Conservation (phyloP, 2,329 filamentous ascomycete species). For the Chrysosporium keratinophilum region DNA sequence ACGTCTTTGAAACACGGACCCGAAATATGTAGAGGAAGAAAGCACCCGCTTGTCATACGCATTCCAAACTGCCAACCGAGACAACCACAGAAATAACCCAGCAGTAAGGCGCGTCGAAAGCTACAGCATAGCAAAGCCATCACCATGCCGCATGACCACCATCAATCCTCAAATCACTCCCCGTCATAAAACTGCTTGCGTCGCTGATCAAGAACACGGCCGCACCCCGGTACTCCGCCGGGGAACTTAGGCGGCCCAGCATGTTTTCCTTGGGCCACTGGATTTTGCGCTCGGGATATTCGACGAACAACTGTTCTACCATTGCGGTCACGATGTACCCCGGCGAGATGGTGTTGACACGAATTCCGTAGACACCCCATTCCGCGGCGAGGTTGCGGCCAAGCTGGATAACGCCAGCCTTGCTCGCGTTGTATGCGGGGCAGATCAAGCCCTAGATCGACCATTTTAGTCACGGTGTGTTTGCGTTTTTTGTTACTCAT, state of each 20-base stretch:
- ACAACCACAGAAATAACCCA: too few species aligned
- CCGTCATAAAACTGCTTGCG: slow-evolving; percentile 47
- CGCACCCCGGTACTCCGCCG: slow-evolving; percentile 56
- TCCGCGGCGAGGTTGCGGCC: slow-evolving; percentile 40
- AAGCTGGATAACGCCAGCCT: slow-evolving; percentile 40
- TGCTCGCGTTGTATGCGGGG: slow-evolving; percentile 41
- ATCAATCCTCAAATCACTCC: slow-evolving; percentile 45
- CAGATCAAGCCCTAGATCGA: slow-evolving; percentile 36
- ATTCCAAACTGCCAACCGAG: too few species aligned
- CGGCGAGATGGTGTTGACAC: slow-evolving; percentile 41
- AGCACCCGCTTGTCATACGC: too few species aligned
- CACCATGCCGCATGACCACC: slow-evolving; percentile 47
- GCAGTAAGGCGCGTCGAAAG: too few species aligned
- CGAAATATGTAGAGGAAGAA: too few species aligned
- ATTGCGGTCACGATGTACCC: slow-evolving; percentile 41
- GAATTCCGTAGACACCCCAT: slow-evolving; percentile 41
- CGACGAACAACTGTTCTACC: slow-evolving; percentile 36
- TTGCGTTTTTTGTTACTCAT: slow-evolving; percentile 5
- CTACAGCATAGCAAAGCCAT: not conserved
- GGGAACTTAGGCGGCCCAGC: slow-evolving; percentile 58
- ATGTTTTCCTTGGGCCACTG: slow-evolving; percentile 80
- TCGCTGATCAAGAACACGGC: slow-evolving; percentile 41
- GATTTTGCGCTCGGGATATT: slow-evolving; percentile 69
- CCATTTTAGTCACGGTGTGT: not conserved
- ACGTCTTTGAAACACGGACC: too few species aligned